Evolutionary conservation across 148 eudicot genomes (phyloP).

Genomic region (Cornus kousa): DNA sequence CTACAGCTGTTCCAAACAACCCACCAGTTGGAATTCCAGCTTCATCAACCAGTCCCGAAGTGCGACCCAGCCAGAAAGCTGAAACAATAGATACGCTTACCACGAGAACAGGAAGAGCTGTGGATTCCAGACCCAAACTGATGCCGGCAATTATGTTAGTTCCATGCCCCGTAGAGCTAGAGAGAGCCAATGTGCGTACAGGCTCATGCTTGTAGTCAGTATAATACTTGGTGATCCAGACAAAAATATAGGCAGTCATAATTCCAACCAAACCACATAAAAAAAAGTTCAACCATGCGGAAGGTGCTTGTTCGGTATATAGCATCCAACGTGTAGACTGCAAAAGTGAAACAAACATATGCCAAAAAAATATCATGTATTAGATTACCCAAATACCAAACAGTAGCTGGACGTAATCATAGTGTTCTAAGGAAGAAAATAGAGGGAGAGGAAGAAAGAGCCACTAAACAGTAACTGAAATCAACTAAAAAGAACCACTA

Average conservation of each 20-base stretch:
- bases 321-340: conserved; percentile 99
- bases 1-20: conserved; percentile 97
- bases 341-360: conserved; percentile 13
- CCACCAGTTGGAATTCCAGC: conserved; percentile 93
- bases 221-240: conserved; percentile 90
- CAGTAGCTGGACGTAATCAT: background rate
- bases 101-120: conserved; percentile 95
- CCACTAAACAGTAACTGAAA: too few relatives aligned
- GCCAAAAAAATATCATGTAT: conserved; percentile 8
- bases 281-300: conserved; percentile 94
- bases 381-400: background rate
- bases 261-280: conserved; percentile 97
- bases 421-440: conserved; percentile 6
- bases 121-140: conserved; percentile 95
- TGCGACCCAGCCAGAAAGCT: conserved; percentile 94
- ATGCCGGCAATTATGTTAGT: conserved; percentile 98
- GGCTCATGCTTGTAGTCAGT: conserved; percentile 98
- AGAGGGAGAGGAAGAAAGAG: background rate
- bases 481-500: background rate
- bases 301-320: conserved; percentile 97
- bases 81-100: conserved; percentile 82
- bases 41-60: conserved; percentile 91
- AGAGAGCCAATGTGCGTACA: conserved; percentile 84
- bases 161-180: conserved; percentile 95
- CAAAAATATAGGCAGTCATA: conserved; percentile 82